phyloP scores from a whole-genome alignment of 768 basidiomycete genomes.

The Rhodotorula graminis region DNA sequence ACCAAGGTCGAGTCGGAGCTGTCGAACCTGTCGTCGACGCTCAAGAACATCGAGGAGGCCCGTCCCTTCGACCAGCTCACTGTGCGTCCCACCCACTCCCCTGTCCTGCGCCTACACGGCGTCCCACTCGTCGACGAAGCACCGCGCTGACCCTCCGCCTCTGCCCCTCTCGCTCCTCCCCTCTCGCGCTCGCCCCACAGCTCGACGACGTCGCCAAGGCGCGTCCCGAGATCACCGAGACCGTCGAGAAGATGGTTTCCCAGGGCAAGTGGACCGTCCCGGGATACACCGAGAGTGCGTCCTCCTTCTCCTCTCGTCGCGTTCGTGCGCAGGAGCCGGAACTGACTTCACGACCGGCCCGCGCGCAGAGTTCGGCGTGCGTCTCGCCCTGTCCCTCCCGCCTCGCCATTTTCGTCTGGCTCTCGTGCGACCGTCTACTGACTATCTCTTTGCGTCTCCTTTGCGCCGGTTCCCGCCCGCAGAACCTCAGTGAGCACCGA shows the following conservation, averaged over 20 bases:
- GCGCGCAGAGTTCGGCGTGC: slow-evolving; percentile 28
- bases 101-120: too few relatives aligned
- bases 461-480: neutral
- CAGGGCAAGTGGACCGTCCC: slow-evolving; percentile 99
- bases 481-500: slow-evolving; percentile 24
- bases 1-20: slow-evolving; percentile 85
- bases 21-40: slow-evolving; percentile 81
- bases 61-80: slow-evolving; percentile 96
- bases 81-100: slow-evolving; percentile 52
- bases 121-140: too few relatives aligned
- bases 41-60: slow-evolving; percentile 94
- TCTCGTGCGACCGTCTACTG: neutral
- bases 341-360: too few relatives aligned
- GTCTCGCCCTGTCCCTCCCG: neutral
- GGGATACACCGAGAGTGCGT: slow-evolving; percentile 54
- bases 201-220: slow-evolving; percentile 83
- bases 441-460: neutral
- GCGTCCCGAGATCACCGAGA: slow-evolving; percentile 83
- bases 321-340: neutral
- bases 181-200: slow-evolving; percentile 48
- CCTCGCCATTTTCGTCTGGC: neutral
- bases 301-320: neutral
- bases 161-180: too few relatives aligned
- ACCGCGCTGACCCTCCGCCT: too few relatives aligned
- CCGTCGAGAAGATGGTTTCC: slow-evolving; percentile 89